Conservation (phyloP, 2,329 filamentous ascomycete genomes). For the Diplodia corticola region DNA sequence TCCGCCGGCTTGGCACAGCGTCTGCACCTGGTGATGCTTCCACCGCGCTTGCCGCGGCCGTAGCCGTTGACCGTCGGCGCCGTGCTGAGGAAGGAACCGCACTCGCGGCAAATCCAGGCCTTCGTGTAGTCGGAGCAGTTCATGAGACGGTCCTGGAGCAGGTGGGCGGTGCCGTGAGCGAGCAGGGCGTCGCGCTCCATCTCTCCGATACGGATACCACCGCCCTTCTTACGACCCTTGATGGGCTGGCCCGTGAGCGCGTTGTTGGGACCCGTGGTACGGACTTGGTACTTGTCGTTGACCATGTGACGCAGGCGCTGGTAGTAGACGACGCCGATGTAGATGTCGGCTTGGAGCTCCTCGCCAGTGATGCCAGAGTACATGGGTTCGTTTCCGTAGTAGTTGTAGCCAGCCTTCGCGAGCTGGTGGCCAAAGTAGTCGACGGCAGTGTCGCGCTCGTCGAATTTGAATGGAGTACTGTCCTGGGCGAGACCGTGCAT, state of each 20-base stretch:
- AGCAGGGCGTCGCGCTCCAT: slow-evolving; percentile 97
- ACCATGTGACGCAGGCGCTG: slow-evolving; percentile 99
- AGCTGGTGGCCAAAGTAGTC: slow-evolving; percentile 97
- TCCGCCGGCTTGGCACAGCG: slow-evolving; percentile 65
- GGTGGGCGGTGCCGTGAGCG: slow-evolving; percentile 90
- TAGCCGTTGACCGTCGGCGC: slow-evolving; percentile 67
- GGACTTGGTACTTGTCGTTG: slow-evolving; percentile 98
- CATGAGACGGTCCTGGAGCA: slow-evolving; percentile 91
- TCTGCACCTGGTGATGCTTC: slow-evolving; percentile 70
- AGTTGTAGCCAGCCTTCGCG: slow-evolving; percentile 94
- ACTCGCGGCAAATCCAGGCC: slow-evolving; percentile 84
- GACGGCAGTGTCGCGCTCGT: slow-evolving; percentile 85
- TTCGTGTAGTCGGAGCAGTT: slow-evolving; percentile 95
- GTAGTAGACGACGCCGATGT: slow-evolving; percentile 96
- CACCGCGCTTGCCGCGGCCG: slow-evolving; percentile 60
- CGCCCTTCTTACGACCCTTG: slow-evolving; percentile 93
- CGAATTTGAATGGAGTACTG: slow-evolving; percentile 91
- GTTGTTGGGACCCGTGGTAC: slow-evolving; percentile 91
- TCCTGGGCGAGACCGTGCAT: slow-evolving; percentile 96
- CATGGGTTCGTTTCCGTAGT: slow-evolving; percentile 97
- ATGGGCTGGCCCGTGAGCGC: slow-evolving; percentile 91
- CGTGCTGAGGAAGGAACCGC: slow-evolving; percentile 87
- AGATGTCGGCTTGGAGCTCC: slow-evolving; percentile 92
- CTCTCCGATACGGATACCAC: slow-evolving; percentile 97
- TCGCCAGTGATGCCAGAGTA: slow-evolving; percentile 96